Evolutionary conservation across 2,329 filamentous ascomycete genomes (phyloP), one percentile per base, ranked within the genome.

Genomic region (Cylindrodendrum hubeiense): DNA sequence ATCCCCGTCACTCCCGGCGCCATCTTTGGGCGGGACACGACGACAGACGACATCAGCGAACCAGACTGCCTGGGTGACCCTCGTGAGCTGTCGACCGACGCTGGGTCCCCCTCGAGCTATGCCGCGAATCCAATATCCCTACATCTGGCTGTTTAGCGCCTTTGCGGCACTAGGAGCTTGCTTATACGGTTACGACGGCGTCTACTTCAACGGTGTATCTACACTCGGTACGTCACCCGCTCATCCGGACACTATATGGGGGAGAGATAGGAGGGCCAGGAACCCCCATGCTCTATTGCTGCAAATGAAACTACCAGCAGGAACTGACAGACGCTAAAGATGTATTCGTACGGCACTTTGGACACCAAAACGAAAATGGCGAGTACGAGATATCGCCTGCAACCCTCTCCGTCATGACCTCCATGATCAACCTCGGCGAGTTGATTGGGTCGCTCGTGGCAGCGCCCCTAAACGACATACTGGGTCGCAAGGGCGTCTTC

Each of bases 401-500:
- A 8, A 66, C 60, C 5, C 39, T 74, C 37, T 66, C 72, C 15
- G 39, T 73, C 69, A 80, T 78, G 76, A 78, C 77, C 15, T 80
- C 78, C 60, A 77, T 79, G 71, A 81, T 81, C 68, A 79, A 81
- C 58, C 73, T 81, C 22, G 79, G 79, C 52, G 79, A 81, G 57
- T 68, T 81, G 24, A 67, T 77, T 19, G 79, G 79, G 15, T 79
- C 79, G 5, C 63, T 81, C 4, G 26, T 65, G 2, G 75, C 79
- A 5, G 78, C 79, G 3, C 79, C 78, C 7, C 58, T 81, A n/a
- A 81, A 81, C 65, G 79, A 81, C 33, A 41, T 56, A 0, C 60
- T 76, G 49, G 78, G 78, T 49, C 74, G 79, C 39, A 80, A 79
- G 51, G 65, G 66, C 10, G 73, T 77, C 50, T 77, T 79, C 34